phyloP scores from a whole-genome alignment of 257 asterid species.

The Ajuga chamaepitys region DNA sequence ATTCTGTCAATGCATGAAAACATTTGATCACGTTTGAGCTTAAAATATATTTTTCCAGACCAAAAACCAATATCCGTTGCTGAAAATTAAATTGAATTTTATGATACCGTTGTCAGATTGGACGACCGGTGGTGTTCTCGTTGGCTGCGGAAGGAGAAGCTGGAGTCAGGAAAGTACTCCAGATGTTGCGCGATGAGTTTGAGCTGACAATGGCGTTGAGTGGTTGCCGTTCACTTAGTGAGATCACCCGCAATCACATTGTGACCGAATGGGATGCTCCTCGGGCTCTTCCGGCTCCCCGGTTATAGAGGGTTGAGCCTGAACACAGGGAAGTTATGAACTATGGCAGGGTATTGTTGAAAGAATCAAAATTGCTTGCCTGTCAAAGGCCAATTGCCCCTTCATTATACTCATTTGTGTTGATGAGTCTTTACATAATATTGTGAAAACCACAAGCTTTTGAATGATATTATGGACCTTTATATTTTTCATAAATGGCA shows the following conservation, averaged over 20 bases:
- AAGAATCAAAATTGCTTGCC: constrained; percentile 8
- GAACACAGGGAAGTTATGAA: neutral
- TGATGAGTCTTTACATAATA: constrained; percentile 21
- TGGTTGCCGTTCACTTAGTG: constrained; percentile 68
- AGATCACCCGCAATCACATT: constrained; percentile 83
- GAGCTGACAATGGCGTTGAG: constrained; percentile 95
- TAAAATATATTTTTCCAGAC: neutral
- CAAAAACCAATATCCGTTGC: too few relatives aligned
- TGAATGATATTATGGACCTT: constrained; percentile 23
- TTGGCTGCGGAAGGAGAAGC: constrained; percentile 94
- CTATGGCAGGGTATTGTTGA: neutral
- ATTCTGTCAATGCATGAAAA: neutral
- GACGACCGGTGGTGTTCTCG: constrained; percentile 85
- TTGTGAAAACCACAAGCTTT: constrained; percentile 13
- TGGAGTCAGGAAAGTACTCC: constrained; percentile 70
- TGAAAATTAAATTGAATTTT: too few relatives aligned
- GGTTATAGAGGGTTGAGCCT: constrained; percentile 38
- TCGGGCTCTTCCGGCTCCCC: constrained; percentile 40
- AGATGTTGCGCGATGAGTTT: constrained; percentile 85
- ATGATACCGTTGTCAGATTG: constrained; percentile 44
- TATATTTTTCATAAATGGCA: too few relatives aligned
- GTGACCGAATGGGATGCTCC: constrained; percentile 75
- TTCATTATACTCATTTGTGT: constrained; percentile 21
- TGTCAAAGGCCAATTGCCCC: constrained; percentile 7
- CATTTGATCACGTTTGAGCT: neutral